phyloP scores from a whole-genome alignment of 495 filamentous ascomycete genomes.

The Penicillium angulare region DNA sequence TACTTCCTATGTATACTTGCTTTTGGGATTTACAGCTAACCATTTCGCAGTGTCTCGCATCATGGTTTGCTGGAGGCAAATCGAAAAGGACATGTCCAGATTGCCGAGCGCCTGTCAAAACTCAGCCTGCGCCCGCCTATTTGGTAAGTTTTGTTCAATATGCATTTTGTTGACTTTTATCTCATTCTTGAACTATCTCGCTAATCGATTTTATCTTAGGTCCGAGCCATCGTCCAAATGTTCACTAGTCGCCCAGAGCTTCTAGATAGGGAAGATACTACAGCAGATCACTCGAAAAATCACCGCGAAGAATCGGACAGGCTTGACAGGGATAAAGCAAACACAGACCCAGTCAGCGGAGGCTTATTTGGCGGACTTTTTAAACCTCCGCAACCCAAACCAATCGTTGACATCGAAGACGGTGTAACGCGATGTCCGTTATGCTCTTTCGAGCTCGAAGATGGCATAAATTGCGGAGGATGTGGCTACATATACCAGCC shows the following conservation, averaged over 20 bases:
- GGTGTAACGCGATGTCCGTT: conserved; percentile 61
- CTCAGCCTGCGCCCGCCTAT: conserved; percentile 68
- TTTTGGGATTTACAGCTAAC: too few relatives aligned
- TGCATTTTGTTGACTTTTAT: too few relatives aligned
- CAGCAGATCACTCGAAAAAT: conserved; percentile 56
- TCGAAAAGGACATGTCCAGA: conserved; percentile 70
- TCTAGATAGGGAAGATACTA: conserved; percentile 60
- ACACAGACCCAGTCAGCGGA: conserved; percentile 45
- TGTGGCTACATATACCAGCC: conserved; percentile 51
- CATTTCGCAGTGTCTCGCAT: conserved; percentile 55
- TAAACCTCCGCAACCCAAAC: conserved; percentile 27
- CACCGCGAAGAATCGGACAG: conserved; percentile 61
- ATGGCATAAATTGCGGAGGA: conserved; percentile 50
- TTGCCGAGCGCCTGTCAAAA: conserved; percentile 59
- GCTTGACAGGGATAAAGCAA: conserved; percentile 55
- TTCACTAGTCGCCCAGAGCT: conserved; percentile 65
- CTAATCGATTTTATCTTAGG: conserved; percentile 37
- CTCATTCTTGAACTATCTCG: neutral
- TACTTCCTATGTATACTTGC: neutral
- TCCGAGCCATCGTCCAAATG: conserved; percentile 65
- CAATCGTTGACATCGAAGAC: conserved; percentile 60
- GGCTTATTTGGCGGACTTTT: conserved; percentile 69
- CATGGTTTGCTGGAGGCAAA: conserved; percentile 62
- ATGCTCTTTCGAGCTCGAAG: conserved; percentile 64
- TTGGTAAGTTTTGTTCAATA: too few relatives aligned